phyloP scores from a whole-genome alignment of 192 early-diverging fungal genomes.

The Coemansia sp. region DNA sequence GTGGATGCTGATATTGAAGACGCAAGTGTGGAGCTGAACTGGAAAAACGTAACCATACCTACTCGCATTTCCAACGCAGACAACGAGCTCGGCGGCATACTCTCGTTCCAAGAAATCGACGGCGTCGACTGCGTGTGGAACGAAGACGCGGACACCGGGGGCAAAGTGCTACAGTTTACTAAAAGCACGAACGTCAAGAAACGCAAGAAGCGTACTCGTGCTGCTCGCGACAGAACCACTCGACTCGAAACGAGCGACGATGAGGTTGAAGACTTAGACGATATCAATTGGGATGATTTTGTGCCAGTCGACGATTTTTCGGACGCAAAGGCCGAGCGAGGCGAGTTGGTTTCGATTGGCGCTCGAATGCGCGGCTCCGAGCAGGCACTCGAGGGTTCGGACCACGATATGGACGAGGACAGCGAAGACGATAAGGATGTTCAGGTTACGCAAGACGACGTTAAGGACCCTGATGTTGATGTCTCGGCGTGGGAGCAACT shows the following conservation, averaged over 20 bases:
- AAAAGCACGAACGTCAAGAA: conserved; percentile 17
- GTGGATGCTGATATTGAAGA: conserved; percentile 10
- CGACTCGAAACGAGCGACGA: not conserved
- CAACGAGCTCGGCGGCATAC: conserved; percentile 76
- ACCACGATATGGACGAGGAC: conserved; percentile 15
- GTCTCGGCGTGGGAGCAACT: conserved; percentile 72
- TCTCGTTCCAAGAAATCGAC: conserved; percentile 85
- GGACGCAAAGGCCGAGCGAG: conserved; percentile 57
- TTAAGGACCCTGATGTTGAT: conserved; percentile 47
- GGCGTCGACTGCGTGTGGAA: conserved; percentile 79
- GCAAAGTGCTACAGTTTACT: conserved; percentile 69
- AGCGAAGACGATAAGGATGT: not conserved
- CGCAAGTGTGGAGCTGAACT: conserved; percentile 53
- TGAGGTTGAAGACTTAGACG: conserved; percentile 14
- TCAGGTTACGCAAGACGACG: not conserved
- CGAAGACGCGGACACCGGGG: conserved; percentile 56
- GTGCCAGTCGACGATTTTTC: conserved; percentile 82
- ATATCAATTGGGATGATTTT: conserved; percentile 54
- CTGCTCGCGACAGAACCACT: not conserved
- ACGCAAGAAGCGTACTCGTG: conserved; percentile 10
- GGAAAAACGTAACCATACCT: conserved; percentile 58
- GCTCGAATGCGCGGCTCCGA: conserved; percentile 22
- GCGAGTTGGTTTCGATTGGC: conserved; percentile 37
- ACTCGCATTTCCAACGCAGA: conserved; percentile 54
- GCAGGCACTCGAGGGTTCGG: conserved; percentile 3